Evolutionary conservation across 2,329 filamentous ascomycete genomes (phyloP), one percentile per base, ranked within the genome.

Genomic region (Remersonia thermophila): DNA sequence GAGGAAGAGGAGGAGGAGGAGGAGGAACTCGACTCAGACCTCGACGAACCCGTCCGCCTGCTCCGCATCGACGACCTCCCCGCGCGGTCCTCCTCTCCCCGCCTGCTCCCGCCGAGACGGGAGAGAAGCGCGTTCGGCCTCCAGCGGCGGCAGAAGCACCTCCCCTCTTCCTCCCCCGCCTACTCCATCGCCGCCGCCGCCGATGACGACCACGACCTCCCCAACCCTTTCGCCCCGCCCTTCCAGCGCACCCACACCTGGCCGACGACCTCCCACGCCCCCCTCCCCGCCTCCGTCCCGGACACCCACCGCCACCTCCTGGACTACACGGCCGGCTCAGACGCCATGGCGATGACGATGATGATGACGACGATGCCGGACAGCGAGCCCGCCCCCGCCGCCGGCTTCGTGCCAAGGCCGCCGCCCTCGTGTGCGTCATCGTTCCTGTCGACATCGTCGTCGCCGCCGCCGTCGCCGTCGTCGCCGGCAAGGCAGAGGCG

Each of bases 271-370:
- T 4, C 1, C 20, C 13, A 23, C 20, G 16, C 10, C 18, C 18
- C 14, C 26, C 26, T 3, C 12, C 30, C 13, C 17, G 37, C 26
- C 25, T 44, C 15, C 14, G 41, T 15, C 37, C 40, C 3, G 40
- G 16, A 18, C 40, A 33, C 2, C 27, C 29, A 3, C 23, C 26
- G 14, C 9, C 20, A 23, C 5, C 20, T 9, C 20, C 20, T 23
- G 20, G n/a, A n/a, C n/a, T n/a, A n/a, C n/a, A 38, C 26, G 4
- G 31, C 13, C 20, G 39, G 39, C 26, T 36, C 39, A n/a, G 34
- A 35, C 17, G 32, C 23, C 28, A 39, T 43, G 36, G 36, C 30
- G 26, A n/a, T n/a, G n/a, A n/a, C n/a, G 42, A 39, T 11, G 32
- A 43, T 3, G 40, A 38, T 8, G 33, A 32, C 8, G 18, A 15